phyloP scores from a whole-genome alignment of 192 early-diverging fungal species.

The Dissophora globulifera region DNA sequence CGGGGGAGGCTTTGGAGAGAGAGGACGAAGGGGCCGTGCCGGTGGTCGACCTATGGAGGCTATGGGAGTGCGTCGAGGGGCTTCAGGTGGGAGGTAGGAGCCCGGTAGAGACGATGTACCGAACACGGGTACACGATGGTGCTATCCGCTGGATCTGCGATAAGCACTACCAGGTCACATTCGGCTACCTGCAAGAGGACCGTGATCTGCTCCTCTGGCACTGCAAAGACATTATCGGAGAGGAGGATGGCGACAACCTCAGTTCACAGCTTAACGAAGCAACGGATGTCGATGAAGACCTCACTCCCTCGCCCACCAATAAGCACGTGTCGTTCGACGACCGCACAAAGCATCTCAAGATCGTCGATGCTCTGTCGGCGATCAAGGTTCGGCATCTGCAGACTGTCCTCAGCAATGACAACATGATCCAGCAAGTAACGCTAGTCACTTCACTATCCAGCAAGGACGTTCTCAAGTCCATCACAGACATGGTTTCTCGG shows the following conservation, averaged over 20 bases:
- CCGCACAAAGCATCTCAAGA: constrained; percentile 14
- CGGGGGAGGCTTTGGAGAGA: background rate
- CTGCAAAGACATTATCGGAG: constrained; percentile 17
- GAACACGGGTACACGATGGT: constrained; percentile 19
- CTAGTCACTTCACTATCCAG: constrained; percentile 4
- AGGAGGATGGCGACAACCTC: constrained; percentile 1
- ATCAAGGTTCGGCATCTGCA: background rate
- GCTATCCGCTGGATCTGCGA: constrained; percentile 24
- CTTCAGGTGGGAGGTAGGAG: constrained; percentile 1
- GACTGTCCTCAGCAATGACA: background rate
- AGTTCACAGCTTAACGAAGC: background rate
- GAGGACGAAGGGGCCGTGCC: background rate
- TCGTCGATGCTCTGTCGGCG: background rate
- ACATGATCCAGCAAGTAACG: constrained; percentile 19
- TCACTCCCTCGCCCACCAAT: background rate
- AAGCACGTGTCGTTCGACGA: constrained; percentile 18
- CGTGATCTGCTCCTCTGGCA: background rate
- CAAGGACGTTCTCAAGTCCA: background rate
- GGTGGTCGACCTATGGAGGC: constrained; percentile 12
- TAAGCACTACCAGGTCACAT: constrained; percentile 9
- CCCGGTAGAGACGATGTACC: constrained; percentile 9
- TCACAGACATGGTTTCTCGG: constrained; percentile 11
- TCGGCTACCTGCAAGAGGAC: constrained; percentile 16
- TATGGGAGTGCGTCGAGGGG: constrained; percentile 36
- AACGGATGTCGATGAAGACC: constrained; percentile 3